phyloP scores from a whole-genome alignment of 495 filamentous ascomycete genomes.

The Astrothelium subdiscretum region DNA sequence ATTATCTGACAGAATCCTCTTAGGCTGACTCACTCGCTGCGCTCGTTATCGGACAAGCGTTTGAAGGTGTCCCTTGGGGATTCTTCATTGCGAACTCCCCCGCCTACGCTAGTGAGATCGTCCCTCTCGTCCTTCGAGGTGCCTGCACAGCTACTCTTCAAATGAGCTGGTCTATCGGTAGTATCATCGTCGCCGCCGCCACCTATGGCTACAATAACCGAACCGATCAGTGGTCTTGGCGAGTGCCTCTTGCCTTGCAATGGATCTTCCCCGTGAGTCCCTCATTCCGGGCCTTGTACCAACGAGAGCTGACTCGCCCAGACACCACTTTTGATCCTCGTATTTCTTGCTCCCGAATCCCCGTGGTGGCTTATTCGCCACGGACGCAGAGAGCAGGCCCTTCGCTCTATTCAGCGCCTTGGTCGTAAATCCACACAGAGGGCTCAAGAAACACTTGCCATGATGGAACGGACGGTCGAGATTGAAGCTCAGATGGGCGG shows the following conservation, averaged over 20 bases:
- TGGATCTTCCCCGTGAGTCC: conserved; percentile 14
- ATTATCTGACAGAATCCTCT: neutral
- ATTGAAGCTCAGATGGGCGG: conserved; percentile 47
- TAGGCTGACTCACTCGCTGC: conserved; percentile 14
- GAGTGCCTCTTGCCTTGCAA: conserved; percentile 15
- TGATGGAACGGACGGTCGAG: conserved; percentile 44
- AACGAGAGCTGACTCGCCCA: neutral
- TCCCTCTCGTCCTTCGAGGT: conserved; percentile 9
- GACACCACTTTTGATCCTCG: conserved; percentile 7
- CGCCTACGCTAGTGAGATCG: conserved; percentile 13
- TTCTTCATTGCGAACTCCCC: conserved; percentile 10
- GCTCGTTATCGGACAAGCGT: conserved; percentile 5
- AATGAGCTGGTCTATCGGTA: conserved; percentile 10
- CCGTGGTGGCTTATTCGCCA: conserved; percentile 17
- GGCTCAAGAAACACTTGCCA: conserved; percentile 21
- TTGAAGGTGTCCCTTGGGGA: conserved; percentile 15
- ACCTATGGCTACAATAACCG: conserved; percentile 4
- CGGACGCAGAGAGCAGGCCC: conserved; percentile 11
- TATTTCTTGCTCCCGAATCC: conserved; percentile 17
- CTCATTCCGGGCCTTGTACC: neutral
- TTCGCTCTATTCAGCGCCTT: conserved; percentile 9
- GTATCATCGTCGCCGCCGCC: conserved; percentile 7
- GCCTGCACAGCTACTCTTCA: conserved; percentile 5
- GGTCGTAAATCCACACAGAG: neutral
- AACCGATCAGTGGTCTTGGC: conserved; percentile 11